Evolutionary conservation across 306 rosid genomes (phyloP), one percentile per base, ranked within the genome.

Genomic region (Inga leiocalycina): DNA sequence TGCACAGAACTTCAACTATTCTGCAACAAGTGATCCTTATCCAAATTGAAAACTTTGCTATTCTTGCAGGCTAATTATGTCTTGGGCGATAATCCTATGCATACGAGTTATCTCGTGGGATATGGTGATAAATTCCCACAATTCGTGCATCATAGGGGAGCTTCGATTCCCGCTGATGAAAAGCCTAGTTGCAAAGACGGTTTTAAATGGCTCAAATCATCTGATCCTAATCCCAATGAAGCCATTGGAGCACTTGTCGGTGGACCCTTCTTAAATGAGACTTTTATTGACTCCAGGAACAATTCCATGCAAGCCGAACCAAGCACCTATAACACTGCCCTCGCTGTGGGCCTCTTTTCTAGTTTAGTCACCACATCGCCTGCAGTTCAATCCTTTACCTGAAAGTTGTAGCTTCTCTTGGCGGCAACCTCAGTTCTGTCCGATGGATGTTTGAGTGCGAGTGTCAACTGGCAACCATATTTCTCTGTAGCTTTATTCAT

Each of bases 221-320:
- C 93, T 11, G 70, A 86, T 27, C 97, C 97, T 54, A 97, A 97
- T 88, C 98, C 99, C 12, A 97, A 97, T 79, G 81, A 87, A 71
- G 99, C 99, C 41, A 82, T 83, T 30, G 99, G 99, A 82, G 99
- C 97, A 79, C 98, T 97, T 61, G 92, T 97, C 30, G 99, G 99
- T 12, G 99, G 98, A 16, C 99, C 99, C 8, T 97, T 94, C 85
- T 79, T 80, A 34, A 97, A 97, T 10, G 99, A 87, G 52, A 90
- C 98, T 37, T 97, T 71, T 83, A 83, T 76, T 14, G 98, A 97
- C 64, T 74, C 89, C 44, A 88, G 99, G 84, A 94, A 97, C 93
- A 97, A 94, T 80, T 65, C 93, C 75, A 90, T 71, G 97, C 99
- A 97, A 89, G 80, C 75, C 66, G 98, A 97, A 87, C 99, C 99